Evolutionary conservation across 2,329 filamentous ascomycete genomes (phyloP), one percentile per base, ranked within the genome.

Genomic region (Phyllosticta capitalensis): DNA sequence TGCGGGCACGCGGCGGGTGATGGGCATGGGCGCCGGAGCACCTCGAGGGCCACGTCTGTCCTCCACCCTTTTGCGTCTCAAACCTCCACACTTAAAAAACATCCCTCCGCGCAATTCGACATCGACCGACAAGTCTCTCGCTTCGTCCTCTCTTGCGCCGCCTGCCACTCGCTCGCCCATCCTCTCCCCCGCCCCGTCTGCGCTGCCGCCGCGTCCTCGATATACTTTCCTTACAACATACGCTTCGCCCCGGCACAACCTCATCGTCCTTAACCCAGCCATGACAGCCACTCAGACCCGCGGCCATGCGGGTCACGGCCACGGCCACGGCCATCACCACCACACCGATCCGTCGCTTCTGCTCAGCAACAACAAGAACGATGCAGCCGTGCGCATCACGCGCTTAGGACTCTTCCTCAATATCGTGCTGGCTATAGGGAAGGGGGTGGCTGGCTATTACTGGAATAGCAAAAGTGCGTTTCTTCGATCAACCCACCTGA

Each of bases 381-480:
- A 99, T 75, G 91, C 94, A 55, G 90, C 90, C 65, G 95, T 96
- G 67, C 87, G 91, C 67, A 96, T 96, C 69, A 99, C 94, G 56
- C 82, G 90, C 64, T 88, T 97, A 67, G 90, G 90, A 24, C 81
- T 95, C 52, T 88, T 87, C 69, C 90, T 92, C 66, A 99, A 99
- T 73, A 79, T 97, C 57, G 86, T 86, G 69, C 97, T 99, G 92
- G 94, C 92, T 55, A 79, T 97, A 67, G 89, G 85, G 65, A 99
- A 99, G 74, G 94, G 92, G 50, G 79, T 92, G 26, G 94, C 94
- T 61, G 94, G 94, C 66, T 96, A 94, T 77, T 79, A 87, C 65
- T 97, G 99, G 80, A 92, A 96, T 74, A 96, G 92, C 52, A 91
- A 96, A 75, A 77, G 72, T 71, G 65, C 63, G 67, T 62, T 24